Percentiles rank a stretch among this genome's conserved stretches.
Evolutionary conservation across 352 stramenopile species (phyloP).

Genomic region (Pythium aquatile): DNA sequence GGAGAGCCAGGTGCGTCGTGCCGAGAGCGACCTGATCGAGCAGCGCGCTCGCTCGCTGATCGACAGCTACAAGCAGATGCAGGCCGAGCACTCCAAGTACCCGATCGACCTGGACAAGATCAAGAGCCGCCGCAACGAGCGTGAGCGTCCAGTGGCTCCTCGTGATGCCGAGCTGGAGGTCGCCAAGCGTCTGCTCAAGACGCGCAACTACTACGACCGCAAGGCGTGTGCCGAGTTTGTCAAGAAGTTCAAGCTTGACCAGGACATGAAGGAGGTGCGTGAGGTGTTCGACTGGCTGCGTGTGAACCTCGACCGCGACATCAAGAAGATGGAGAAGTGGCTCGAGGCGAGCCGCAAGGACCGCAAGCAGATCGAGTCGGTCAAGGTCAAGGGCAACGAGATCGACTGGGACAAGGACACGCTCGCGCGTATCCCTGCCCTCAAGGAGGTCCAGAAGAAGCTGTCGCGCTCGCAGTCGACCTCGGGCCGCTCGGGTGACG

Average conservation of each 20-base stretch:
- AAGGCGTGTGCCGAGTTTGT: slow-evolving; percentile 76
- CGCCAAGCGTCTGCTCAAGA: slow-evolving; percentile 79
- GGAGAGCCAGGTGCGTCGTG: slow-evolving; percentile 78
- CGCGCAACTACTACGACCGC: slow-evolving; percentile 88
- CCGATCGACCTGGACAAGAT: slow-evolving; percentile 79
- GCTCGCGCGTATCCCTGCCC: slow-evolving; percentile 74
- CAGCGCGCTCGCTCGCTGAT: slow-evolving; percentile 79
- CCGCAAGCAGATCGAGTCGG: slow-evolving; percentile 78
- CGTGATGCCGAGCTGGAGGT: slow-evolving; percentile 75
- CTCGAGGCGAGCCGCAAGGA: slow-evolving; percentile 81
- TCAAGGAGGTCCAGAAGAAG: slow-evolving; percentile 86
- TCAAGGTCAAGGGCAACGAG: slow-evolving; percentile 83
- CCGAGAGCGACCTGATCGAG: slow-evolving; percentile 80
- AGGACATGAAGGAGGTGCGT: slow-evolving; percentile 81
- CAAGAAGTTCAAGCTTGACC: slow-evolving; percentile 83
- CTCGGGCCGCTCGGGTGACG: slow-evolving; percentile 35
- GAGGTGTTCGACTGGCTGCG: slow-evolving; percentile 87
- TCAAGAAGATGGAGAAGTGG: slow-evolving; percentile 87
- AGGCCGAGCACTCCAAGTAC: slow-evolving; percentile 83
- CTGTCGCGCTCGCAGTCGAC: slow-evolving; percentile 52
- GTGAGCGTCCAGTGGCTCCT: slow-evolving; percentile 61
- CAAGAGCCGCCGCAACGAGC: slow-evolving; percentile 72
- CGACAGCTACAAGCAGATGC: slow-evolving; percentile 90
- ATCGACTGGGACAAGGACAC: slow-evolving; percentile 88
- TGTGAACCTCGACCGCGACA: slow-evolving; percentile 68